Conservation (phyloP, 1,284 basidiomycete species). For the Apiotrichum porosum region DNA sequence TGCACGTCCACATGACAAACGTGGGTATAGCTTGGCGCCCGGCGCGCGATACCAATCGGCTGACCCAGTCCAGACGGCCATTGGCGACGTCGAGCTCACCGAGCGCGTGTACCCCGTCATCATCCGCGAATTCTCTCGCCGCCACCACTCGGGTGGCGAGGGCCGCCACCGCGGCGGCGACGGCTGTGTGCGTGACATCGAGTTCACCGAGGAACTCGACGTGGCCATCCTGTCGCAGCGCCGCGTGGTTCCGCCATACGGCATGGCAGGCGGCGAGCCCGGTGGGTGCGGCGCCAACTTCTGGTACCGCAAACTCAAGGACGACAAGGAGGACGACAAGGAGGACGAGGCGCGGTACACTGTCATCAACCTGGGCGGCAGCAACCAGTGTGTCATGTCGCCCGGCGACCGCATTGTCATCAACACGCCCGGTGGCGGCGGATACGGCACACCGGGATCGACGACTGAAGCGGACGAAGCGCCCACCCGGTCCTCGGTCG, state of each 20-base stretch:
- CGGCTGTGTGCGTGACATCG: constrained; percentile 80
- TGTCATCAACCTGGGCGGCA: constrained; percentile 80
- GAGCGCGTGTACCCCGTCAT: constrained; percentile 68
- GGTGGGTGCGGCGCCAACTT: constrained; percentile 76
- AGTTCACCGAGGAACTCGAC: constrained; percentile 77
- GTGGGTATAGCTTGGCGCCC: too few relatives aligned
- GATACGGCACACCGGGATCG: constrained; percentile 56
- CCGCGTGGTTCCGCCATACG: constrained; percentile 83
- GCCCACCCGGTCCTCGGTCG: too few relatives aligned
- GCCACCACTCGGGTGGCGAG: constrained; percentile 66
- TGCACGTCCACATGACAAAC: constrained; percentile 39
- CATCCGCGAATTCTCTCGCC: constrained; percentile 73
- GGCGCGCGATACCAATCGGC: too few relatives aligned
- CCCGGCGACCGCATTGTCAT: constrained; percentile 75
- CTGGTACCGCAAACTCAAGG: constrained; percentile 55
- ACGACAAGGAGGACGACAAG: background rate
- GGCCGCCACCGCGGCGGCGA: constrained; percentile 80
- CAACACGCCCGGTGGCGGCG: constrained; percentile 89
- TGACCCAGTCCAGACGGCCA: constrained; percentile 17
- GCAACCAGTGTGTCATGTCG: constrained; percentile 80
- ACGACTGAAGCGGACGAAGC: too few relatives aligned
- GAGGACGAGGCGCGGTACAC: constrained; percentile 50
- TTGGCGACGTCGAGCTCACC: constrained; percentile 41
- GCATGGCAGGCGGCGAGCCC: constrained; percentile 75
- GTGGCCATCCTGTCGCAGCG: constrained; percentile 73